Base-by-base conservation (phyloP, 306 rosid species). In the Prunus mongolica region DNA sequence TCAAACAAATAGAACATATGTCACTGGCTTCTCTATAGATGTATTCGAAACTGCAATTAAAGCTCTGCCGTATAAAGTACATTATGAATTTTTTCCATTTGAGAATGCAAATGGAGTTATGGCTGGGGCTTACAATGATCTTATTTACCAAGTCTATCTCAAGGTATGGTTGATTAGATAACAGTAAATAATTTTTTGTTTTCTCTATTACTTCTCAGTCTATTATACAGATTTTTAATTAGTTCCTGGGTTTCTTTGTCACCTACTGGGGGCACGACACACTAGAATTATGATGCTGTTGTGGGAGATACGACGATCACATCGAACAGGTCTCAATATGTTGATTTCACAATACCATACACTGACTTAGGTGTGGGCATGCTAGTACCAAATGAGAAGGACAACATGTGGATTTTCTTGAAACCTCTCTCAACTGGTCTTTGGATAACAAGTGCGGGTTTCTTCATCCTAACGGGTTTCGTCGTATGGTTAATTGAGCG, bases 21-120 rank as follows among this genome's bases (percentile, higher is more conserved):
- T 67, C 10, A 67, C 75, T 10, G 83, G 79, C 61, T 74, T 80
- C 63, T 73, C 70, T 12, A 60, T 67, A 32, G 79, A 80, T 9
- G 83, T 80, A 12, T 80, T 74, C 34, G 30, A 57, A 73, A 69
- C 76, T 18, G 81, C 76, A 1, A 27, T 70, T 6, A 12, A 5
- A 28, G 55, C 44, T 45, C 6, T 74, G 22, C 69, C 54, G 6
- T 45, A 28, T 47, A 34, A 74, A 47, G 61, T 62, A 27, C 18
- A 24, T 1, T 46, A 61, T 10, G 50, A 74, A 25, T 62, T 74
- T 47, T 16, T 74, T 25, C 78, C 61, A 13, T 74, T 60, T 32
- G 24, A 25, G 49, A 25, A 60, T 74, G 44, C 24, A n/a, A 46
- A 4, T 20, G 44, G 58, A 25, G 11, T 19, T 11, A 4, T 25